Conservation (phyloP, 2,329 filamentous ascomycete genomes). For the Beauveria bassiana region DNA sequence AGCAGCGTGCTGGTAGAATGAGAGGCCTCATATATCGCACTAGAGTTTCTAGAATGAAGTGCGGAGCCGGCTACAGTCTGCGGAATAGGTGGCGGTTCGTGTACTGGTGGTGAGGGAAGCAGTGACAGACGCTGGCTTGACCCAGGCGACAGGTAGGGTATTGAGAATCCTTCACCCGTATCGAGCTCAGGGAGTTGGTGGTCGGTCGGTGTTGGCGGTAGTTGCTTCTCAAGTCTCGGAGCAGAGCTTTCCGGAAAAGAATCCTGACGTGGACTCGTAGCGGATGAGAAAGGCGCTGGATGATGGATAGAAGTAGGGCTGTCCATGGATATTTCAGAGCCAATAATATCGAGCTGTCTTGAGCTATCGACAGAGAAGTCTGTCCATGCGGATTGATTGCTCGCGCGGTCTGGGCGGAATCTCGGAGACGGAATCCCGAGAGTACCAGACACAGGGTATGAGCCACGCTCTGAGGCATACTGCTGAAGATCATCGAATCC, state of each 20-base stretch:
- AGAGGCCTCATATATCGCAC: slow-evolving; percentile 31
- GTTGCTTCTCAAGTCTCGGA: slow-evolving; percentile 18
- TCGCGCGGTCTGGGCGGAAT: slow-evolving; percentile 38
- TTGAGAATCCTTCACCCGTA: slow-evolving; percentile 40
- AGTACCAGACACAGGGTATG: slow-evolving; percentile 31
- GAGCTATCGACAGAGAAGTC: slow-evolving; percentile 50
- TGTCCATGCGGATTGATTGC: slow-evolving; percentile 53
- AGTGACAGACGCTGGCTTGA: slow-evolving; percentile 22
- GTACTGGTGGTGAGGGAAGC: slow-evolving; percentile 39
- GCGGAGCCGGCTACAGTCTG: slow-evolving; percentile 26
- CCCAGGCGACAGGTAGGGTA: slow-evolving; percentile 36
- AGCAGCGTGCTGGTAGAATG: slow-evolving; percentile 33
- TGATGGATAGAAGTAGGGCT: neutral
- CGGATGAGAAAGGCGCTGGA: neutral
- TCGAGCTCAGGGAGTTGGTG: slow-evolving; percentile 44
- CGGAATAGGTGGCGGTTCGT: slow-evolving; percentile 45
- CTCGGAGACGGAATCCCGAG: slow-evolving; percentile 39
- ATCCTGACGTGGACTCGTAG: neutral
- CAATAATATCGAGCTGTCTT: slow-evolving; percentile 21
- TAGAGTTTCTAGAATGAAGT: slow-evolving; percentile 34
- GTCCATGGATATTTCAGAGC: slow-evolving; percentile 2
- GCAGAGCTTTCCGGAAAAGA: neutral
- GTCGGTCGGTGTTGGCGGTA: slow-evolving; percentile 18
- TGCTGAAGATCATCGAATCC: slow-evolving; percentile 22
- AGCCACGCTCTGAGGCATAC: slow-evolving; percentile 20